These are phyloP conservation scores for Argentina anserina DNA, from an alignment of 306 rosid genomes.

Conservation along the genomic window DNA sequence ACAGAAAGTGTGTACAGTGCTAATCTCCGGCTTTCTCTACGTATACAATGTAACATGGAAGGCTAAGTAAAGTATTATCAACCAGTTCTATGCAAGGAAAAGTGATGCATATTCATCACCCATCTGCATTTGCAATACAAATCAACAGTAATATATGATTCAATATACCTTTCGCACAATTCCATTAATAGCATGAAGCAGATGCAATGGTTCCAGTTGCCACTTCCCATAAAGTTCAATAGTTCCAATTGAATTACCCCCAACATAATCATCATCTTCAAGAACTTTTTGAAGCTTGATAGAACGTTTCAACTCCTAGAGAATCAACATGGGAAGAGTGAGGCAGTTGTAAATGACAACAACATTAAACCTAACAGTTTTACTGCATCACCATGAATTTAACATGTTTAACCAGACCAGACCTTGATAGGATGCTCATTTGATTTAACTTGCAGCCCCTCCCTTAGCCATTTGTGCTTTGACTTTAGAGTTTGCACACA, in stretches of 20 bases:
- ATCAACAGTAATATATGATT: slow-evolving; percentile 11
- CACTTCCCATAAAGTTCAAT: slow-evolving; percentile 77
- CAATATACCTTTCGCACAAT: slow-evolving; percentile 75
- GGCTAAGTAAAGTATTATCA: background rate
- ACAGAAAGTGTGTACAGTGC: background rate
- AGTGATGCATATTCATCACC: background rate
- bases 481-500: slow-evolving; percentile 83
- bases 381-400: slow-evolving; percentile 11
- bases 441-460: slow-evolving; percentile 83
- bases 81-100: background rate
- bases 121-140: slow-evolving; percentile 8
- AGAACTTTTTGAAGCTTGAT: slow-evolving; percentile 45
- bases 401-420: slow-evolving; percentile 21
- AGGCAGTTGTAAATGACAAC: slow-evolving; percentile 6
- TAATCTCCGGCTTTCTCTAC: background rate
- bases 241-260: slow-evolving; percentile 45
- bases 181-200: slow-evolving; percentile 82
- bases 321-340: background rate
- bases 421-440: slow-evolving; percentile 79
- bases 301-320: slow-evolving; percentile 62
- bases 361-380: slow-evolving; percentile 9
- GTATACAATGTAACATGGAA: background rate
- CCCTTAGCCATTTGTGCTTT: slow-evolving; percentile 83
- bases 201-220: slow-evolving; percentile 78
- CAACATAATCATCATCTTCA: slow-evolving; percentile 54